These are phyloP conservation scores for Podaxis rugospora DNA, from an alignment of 768 basidiomycete species.

Conservation along the genomic window DNA sequence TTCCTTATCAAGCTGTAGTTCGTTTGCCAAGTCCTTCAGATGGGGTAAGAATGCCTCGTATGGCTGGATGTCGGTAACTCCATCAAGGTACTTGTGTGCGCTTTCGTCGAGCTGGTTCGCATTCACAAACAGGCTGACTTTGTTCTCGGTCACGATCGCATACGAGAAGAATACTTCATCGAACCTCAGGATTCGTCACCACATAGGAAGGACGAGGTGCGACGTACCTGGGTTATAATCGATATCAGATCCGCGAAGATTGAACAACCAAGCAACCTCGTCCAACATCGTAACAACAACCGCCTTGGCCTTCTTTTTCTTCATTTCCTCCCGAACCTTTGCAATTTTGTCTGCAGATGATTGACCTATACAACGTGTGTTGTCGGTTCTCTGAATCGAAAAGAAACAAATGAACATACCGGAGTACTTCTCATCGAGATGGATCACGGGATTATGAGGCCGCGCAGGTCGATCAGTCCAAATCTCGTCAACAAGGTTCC, in stretches of 20 bases:
- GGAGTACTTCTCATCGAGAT: slow-evolving; percentile 70
- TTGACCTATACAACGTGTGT: slow-evolving; percentile 41
- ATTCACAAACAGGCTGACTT: slow-evolving; percentile 69
- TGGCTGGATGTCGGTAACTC: slow-evolving; percentile 57
- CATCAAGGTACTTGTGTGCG: slow-evolving; percentile 44
- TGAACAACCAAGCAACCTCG: slow-evolving; percentile 93
- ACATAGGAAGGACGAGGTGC: neutral
- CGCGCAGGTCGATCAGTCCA: slow-evolving; percentile 74
- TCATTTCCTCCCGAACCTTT: slow-evolving; percentile 58
- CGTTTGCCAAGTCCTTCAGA: slow-evolving; percentile 44
- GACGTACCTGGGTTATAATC: slow-evolving; percentile 65
- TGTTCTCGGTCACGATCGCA: slow-evolving; percentile 63
- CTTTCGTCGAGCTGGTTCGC: slow-evolving; percentile 41
- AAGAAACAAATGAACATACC: slow-evolving; percentile 32
- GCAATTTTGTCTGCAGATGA: slow-evolving; percentile 63
- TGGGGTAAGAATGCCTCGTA: slow-evolving; percentile 68
- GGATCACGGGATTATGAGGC: slow-evolving; percentile 63
- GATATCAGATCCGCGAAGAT: slow-evolving; percentile 90
- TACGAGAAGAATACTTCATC: slow-evolving; percentile 85
- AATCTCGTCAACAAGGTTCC: slow-evolving; percentile 76
- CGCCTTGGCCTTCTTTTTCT: slow-evolving; percentile 61
- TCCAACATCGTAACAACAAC: slow-evolving; percentile 86
- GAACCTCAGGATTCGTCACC: slow-evolving; percentile 1
- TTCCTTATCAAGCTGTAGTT: slow-evolving; percentile 28
- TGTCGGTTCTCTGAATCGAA: neutral